Conservation (phyloP, 2,329 filamentous ascomycete genomes). For the Botrytis byssoidea region DNA sequence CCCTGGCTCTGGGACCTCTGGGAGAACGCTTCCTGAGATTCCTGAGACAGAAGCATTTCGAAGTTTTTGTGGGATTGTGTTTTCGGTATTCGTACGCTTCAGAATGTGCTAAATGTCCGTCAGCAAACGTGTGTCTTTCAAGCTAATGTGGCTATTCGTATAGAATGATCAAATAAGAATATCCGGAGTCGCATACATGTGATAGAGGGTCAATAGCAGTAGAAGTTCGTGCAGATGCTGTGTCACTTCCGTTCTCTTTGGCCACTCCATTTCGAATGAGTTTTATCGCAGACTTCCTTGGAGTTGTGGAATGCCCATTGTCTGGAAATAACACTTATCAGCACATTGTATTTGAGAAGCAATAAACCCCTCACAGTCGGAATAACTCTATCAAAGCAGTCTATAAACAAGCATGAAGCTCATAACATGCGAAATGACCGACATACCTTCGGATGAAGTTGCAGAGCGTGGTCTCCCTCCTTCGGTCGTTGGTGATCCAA, state of each 20-base stretch:
- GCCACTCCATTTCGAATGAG: conserved; percentile 31
- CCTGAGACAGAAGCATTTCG: conserved; percentile 54
- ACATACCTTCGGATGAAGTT: conserved; percentile 38
- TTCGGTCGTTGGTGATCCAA: conserved; percentile 36
- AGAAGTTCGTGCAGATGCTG: conserved; percentile 26
- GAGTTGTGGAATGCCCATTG: conserved; percentile 30
- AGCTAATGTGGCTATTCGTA: conserved; percentile 7
- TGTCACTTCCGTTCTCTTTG: conserved; percentile 28
- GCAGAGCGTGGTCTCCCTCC: conserved; percentile 35
- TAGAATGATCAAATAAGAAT: neutral
- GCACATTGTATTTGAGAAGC: conserved; percentile 11
- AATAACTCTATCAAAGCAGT: neutral
- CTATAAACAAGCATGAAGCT: neutral
- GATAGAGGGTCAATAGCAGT: conserved; percentile 65
- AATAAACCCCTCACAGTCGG: neutral
- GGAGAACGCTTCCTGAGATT: conserved; percentile 51
- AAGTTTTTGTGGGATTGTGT: conserved; percentile 51
- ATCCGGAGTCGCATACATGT: conserved; percentile 51
- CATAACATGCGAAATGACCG: neutral
- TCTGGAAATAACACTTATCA: conserved; percentile 24
- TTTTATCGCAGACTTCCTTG: conserved; percentile 34
- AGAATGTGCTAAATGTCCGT: conserved; percentile 51
- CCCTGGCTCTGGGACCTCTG: conserved; percentile 29
- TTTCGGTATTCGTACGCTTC: conserved; percentile 64
- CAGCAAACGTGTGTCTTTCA: conserved; percentile 23